phyloP scores from a whole-genome alignment of 2,329 filamentous ascomycete species.

The Fusarium dimerum region DNA sequence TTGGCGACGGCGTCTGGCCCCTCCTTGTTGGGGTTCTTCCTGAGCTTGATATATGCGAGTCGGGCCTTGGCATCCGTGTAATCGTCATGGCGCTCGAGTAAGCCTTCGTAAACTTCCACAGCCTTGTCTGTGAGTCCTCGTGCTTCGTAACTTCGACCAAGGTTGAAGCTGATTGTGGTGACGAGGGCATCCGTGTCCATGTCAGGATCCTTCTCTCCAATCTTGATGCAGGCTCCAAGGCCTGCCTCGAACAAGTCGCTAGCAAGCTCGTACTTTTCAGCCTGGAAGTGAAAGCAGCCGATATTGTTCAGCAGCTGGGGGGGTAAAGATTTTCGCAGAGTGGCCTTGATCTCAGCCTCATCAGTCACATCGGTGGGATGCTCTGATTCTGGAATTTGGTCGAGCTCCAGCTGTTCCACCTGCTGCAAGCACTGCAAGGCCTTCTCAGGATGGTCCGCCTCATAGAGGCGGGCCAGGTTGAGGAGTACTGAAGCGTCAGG shows the following conservation, averaged over 20 bases:
- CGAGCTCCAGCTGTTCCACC: conserved; percentile 86
- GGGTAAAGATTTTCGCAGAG: conserved; percentile 75
- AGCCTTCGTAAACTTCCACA: conserved; percentile 81
- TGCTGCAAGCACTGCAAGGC: conserved; percentile 89
- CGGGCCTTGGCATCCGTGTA: conserved; percentile 91
- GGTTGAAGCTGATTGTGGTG: conserved; percentile 95
- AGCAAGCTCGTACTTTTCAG: conserved; percentile 77
- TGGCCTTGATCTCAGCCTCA: conserved; percentile 58
- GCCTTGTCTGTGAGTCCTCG: conserved; percentile 80
- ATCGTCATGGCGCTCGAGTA: conserved; percentile 82
- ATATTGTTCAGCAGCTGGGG: conserved; percentile 97
- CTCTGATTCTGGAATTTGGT: conserved; percentile 72
- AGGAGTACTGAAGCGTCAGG: conserved; percentile 86
- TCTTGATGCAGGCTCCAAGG: conserved; percentile 80
- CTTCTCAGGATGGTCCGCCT: conserved; percentile 82
- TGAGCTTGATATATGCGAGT: conserved; percentile 85
- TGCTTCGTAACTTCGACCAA: conserved; percentile 90
- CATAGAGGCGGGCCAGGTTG: conserved; percentile 89
- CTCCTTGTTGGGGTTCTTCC: conserved; percentile 78
- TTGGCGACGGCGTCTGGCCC: conserved; percentile 84
- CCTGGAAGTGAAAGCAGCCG: conserved; percentile 90
- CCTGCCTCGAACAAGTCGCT: conserved; percentile 92
- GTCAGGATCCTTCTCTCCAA: conserved; percentile 71
- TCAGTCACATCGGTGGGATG: conserved; percentile 57
- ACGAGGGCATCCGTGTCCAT: conserved; percentile 88